Percentiles rank a stretch among this genome's conserved stretches.
Conservation (phyloP, 148 eudicot species). For the Chenopodium album region DNA sequence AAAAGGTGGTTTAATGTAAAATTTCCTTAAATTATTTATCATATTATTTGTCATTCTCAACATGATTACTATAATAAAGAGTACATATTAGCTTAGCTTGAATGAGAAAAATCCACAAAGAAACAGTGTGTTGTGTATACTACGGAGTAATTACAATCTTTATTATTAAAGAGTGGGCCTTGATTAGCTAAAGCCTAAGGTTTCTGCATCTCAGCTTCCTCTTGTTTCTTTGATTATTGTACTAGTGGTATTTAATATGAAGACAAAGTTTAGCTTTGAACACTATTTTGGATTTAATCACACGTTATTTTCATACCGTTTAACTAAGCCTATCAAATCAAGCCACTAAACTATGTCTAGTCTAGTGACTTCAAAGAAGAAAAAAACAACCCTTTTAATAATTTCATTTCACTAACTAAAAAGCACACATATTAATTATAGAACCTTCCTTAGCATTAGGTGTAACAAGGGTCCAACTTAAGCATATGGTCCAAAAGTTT, state of each 20-base stretch:
- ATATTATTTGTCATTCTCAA: too few species aligned
- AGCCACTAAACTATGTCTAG: background rate
- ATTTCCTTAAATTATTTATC: too few species aligned
- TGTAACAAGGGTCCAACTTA: background rate
- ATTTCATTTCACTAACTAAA: background rate
- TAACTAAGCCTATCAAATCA: background rate
- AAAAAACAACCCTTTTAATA: too few species aligned
- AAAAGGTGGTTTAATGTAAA: too few species aligned
- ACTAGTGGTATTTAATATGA: background rate
- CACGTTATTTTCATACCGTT: background rate
- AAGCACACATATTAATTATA: background rate
- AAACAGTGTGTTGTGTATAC: background rate
- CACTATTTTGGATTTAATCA: slow-evolving; percentile 15
- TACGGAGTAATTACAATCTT: background rate
- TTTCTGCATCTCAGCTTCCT: slow-evolving; percentile 4
- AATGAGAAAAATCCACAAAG: background rate
- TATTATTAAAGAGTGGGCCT: background rate
- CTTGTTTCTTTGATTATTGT: background rate
- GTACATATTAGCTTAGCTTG: too few species aligned
- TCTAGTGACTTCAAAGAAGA: background rate
- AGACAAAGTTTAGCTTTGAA: slow-evolving; percentile 18
- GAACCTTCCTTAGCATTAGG: background rate
- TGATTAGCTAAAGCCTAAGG: background rate
- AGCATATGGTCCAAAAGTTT: background rate
- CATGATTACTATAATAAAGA: too few species aligned